Percentiles rank a stretch among this genome's conserved stretches.
Evolutionary conservation across 2,329 filamentous ascomycete genomes (phyloP).

Genomic region (Aspergillus floridensis): DNA sequence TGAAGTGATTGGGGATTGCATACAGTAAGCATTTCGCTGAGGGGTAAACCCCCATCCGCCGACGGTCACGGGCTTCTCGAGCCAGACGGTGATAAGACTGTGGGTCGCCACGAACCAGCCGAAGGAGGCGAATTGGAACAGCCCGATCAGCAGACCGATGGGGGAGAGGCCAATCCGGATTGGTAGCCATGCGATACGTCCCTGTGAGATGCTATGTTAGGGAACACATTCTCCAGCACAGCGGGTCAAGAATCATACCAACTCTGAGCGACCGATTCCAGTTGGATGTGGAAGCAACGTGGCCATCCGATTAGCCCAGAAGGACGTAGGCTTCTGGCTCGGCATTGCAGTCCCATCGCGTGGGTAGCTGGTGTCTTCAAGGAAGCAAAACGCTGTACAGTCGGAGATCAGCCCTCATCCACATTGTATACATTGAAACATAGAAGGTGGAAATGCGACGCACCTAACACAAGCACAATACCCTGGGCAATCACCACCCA

Average conservation of each 20-base stretch:
- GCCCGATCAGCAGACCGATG: background rate
- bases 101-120: background rate
- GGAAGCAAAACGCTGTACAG: background rate
- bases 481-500: conserved; percentile 1
- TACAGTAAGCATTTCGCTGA: background rate
- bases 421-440: too few relatives aligned
- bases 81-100: background rate
- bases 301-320: background rate
- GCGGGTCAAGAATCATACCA: background rate
- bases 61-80: background rate
- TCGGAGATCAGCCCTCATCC: background rate
- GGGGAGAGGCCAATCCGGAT: background rate
- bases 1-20: background rate
- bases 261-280: background rate
- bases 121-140: background rate
- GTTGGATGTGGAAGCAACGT: background rate
- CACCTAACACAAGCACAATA: background rate
- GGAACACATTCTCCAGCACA: too few relatives aligned
- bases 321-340: background rate
- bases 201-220: background rate
- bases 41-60: background rate
- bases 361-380: background rate
- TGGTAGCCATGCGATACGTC: background rate
- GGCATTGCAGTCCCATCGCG: background rate
- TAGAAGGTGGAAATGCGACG: background rate